Evolutionary conservation across 306 rosid genomes (phyloP).

Genomic region (Fragaria ananassa): DNA sequence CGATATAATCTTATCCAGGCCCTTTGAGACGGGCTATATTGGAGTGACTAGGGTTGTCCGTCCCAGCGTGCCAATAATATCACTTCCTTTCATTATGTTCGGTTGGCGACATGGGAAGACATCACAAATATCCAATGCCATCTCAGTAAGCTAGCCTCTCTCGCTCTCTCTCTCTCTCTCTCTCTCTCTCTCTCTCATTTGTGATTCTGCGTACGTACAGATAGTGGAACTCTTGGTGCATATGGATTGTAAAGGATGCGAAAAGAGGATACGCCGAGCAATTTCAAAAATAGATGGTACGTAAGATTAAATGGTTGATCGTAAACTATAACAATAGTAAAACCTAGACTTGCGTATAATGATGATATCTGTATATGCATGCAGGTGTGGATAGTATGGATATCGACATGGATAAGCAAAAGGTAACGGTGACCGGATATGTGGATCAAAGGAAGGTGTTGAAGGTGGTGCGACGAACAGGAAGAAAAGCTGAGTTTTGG

Average conservation of each 20-base stretch:
- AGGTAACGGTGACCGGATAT: slow-evolving; percentile 65
- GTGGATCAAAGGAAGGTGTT: slow-evolving; percentile 55
- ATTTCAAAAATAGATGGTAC: slow-evolving; percentile 69
- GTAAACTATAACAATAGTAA: background rate
- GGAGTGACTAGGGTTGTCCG: background rate
- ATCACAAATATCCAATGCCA: slow-evolving; percentile 36
- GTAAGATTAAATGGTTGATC: slow-evolving; percentile 12
- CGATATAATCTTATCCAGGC: background rate
- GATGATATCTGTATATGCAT: background rate
- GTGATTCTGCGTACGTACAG: slow-evolving; percentile 18
- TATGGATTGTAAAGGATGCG: slow-evolving; percentile 88
- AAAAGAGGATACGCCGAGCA: slow-evolving; percentile 59
- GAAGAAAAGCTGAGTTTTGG: slow-evolving; percentile 77
- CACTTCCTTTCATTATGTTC: slow-evolving; percentile 35
- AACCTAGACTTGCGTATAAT: background rate
- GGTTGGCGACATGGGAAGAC: slow-evolving; percentile 38
- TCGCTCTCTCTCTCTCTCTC: slow-evolving; percentile 3
- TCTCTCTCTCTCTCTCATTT: background rate
- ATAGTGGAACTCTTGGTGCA: slow-evolving; percentile 80
- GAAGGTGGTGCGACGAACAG: slow-evolving; percentile 64
- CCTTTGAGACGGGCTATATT: background rate
- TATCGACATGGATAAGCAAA: slow-evolving; percentile 70
- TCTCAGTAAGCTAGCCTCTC: slow-evolving; percentile 46
- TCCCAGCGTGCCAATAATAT: background rate
- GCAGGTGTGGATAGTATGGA: slow-evolving; percentile 72